Evolutionary conservation across 768 basidiomycete species (phyloP).

Genomic region (Glaciozyma antarctica): DNA sequence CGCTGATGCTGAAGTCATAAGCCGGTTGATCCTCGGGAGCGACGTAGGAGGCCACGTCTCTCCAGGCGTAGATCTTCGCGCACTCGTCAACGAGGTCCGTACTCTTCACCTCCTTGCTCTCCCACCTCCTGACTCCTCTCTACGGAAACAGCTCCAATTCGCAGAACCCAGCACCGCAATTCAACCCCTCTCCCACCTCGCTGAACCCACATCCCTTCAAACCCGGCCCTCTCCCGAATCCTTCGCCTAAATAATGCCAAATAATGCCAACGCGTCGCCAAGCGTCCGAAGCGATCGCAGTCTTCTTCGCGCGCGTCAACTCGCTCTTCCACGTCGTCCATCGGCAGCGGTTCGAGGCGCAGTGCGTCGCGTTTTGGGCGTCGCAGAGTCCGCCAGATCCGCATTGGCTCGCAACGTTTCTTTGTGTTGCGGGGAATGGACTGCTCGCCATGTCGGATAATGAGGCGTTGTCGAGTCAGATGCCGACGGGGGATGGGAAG

Average conservation of each 20-base stretch:
- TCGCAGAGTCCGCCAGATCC: slow-evolving; percentile 22
- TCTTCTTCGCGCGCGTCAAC: slow-evolving; percentile 17
- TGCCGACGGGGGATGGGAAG: slow-evolving; percentile 7
- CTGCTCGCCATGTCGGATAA: slow-evolving; percentile 4
- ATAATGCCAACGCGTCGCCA: slow-evolving; percentile 15
- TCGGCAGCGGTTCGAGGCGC: slow-evolving; percentile 5
- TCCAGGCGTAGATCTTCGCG: background rate
- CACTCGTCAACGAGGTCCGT: background rate
- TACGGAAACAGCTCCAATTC: background rate
- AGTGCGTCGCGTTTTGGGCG: slow-evolving; percentile 15
- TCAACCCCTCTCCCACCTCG: background rate
- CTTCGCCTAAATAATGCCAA: background rate
- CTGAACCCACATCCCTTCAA: background rate
- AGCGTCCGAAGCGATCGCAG: slow-evolving; percentile 10
- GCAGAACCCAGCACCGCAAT: background rate
- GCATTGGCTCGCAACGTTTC: slow-evolving; percentile 23
- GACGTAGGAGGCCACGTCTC: background rate
- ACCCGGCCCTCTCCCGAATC: slow-evolving; percentile 4
- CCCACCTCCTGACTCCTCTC: background rate
- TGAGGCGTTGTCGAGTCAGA: background rate
- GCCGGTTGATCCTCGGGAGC: background rate
- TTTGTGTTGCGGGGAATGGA: slow-evolving; percentile 9
- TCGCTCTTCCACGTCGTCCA: slow-evolving; percentile 14
- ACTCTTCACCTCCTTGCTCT: background rate
- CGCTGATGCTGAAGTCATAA: background rate